Conservation (phyloP, 345 rosid species). For the Hibiscus trionum region DNA sequence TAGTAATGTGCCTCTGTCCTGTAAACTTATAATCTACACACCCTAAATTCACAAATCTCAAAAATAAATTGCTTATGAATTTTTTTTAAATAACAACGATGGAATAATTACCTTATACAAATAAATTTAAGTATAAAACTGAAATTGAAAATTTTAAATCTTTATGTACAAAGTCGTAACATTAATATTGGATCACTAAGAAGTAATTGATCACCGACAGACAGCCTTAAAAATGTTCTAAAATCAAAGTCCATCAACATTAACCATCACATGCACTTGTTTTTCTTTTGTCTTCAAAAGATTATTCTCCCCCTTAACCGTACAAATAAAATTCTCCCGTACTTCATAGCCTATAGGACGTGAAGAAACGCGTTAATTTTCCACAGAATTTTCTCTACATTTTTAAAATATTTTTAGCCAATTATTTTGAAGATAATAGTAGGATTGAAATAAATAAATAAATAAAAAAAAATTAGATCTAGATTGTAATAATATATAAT, state of each 20-base stretch:
- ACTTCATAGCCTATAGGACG: neutral
- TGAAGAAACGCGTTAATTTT: neutral
- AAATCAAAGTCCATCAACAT: neutral
- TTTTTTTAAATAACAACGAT: too few species aligned
- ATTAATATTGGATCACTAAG: neutral
- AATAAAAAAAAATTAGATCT: neutral
- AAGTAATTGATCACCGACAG: conserved; percentile 2
- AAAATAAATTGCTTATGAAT: too few species aligned
- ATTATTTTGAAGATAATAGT: neutral
- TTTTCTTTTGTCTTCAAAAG: neutral
- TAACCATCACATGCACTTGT: conserved; percentile 5
- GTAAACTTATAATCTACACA: too few species aligned
- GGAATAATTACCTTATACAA: too few species aligned
- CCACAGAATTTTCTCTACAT: neutral
- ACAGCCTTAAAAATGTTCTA: neutral
- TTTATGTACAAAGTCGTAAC: neutral
- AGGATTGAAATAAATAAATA: neutral
- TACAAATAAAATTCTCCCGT: neutral
- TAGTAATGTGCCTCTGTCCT: too few species aligned
- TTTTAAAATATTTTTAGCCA: neutral
- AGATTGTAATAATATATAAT: neutral
- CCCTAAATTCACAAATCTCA: too few species aligned
- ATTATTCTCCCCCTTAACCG: neutral
- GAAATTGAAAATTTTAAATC: too few species aligned
- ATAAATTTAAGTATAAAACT: too few species aligned